phyloP scores from a whole-genome alignment of 768 basidiomycete genomes.

The Kwoniella europaea region DNA sequence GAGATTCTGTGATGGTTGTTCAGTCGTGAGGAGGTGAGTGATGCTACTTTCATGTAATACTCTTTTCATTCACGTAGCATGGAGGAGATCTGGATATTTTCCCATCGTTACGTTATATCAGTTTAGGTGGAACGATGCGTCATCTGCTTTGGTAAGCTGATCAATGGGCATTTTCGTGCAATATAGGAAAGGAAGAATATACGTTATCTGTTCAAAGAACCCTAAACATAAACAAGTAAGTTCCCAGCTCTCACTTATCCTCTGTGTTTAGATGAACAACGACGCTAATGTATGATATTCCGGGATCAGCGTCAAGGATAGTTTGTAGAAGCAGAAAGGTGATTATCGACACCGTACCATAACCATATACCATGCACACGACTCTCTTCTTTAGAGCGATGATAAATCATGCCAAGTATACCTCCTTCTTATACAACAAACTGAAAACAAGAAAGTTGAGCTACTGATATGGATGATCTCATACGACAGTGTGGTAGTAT shows the following conservation, averaged over 20 bases:
- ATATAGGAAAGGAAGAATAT: conserved; percentile 79
- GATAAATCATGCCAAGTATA: too few species aligned
- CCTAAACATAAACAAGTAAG: conserved; percentile 95
- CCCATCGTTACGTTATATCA: too few species aligned
- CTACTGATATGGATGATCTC: too few species aligned
- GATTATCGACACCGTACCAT: too few species aligned
- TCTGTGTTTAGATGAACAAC: background rate
- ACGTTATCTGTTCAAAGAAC: conserved; percentile 89
- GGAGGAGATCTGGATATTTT: too few species aligned
- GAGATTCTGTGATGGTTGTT: conserved; percentile 92
- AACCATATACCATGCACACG: background rate
- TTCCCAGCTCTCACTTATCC: background rate
- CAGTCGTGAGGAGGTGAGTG: conserved; percentile 68
- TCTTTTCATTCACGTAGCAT: too few species aligned
- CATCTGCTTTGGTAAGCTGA: too few species aligned
- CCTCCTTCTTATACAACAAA: too few species aligned
- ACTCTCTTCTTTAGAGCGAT: background rate
- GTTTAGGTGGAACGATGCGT: too few species aligned
- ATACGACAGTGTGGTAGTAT: too few species aligned
- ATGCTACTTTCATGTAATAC: background rate
- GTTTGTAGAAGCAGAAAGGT: too few species aligned
- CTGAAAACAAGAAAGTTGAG: too few species aligned
- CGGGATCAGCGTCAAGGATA: background rate
- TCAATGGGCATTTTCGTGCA: background rate
- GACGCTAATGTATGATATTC: background rate